Base-by-base conservation (phyloP, 805 yeast genomes). In the Metschnikowia lachancei region DNA sequence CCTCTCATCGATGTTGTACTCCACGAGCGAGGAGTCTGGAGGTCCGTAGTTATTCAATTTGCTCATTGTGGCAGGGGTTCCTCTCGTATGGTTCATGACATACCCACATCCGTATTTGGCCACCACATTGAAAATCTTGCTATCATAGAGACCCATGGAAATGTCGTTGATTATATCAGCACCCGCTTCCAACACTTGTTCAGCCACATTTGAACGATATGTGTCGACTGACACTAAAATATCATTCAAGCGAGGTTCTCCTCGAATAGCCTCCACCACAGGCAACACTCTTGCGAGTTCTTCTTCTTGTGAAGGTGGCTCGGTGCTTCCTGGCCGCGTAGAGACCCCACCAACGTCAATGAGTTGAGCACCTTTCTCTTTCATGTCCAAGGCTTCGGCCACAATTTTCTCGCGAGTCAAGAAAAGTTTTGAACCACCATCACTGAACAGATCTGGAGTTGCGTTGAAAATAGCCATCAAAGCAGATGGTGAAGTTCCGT, bases 371-470 rank as follows among this genome's bases (percentile, higher is more conserved):
- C 88, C 90, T 18, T 75, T 67, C 0, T 62, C 56, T 5, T 80
- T 74, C 74, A 87, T 75, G 32, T 64, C 52, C 34, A 65, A 61
- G 0, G 84, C 85, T 19, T 69, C 66, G 0, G 56, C 58, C 22
- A 83, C 59, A 1, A 82, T 72, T 10, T 65, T 64, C 0, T 66
- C 74, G 6, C 70, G 59, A 1, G 69, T 57, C 33, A 49, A 38
- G 26, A 70, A 60, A 40, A 35, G 54, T 33, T 56, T 51, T 14
- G 60, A 59, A 1, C 94, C 89, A 2, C 96, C 98, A 64, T 94
- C 99, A 36, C 96, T 87, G 62, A 94, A 94, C 1, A 97, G 90
- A 64, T 94, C 97, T 0, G 97, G 96, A 0, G 99, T 94, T 17
- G 85, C 76, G 58, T 94, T 94, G 52, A 94, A 65, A 39, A 94